A percentile compares a stretch with the other conserved stretches of the same genome.
These are phyloP conservation scores for Cyanidium caldarium DNA, from an alignment of 23 red algal genomes.

Conservation along the genomic window DNA sequence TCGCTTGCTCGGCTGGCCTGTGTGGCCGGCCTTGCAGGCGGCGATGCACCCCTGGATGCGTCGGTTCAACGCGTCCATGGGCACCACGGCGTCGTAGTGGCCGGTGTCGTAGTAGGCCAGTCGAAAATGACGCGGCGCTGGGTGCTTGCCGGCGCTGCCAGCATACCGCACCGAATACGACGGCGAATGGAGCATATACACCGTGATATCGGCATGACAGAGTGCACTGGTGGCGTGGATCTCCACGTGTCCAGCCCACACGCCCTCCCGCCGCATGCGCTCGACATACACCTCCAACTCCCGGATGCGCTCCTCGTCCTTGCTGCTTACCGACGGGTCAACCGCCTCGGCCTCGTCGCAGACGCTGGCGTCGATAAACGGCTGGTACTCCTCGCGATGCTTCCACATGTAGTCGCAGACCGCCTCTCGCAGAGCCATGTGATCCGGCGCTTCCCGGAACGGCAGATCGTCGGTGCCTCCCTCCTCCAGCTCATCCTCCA, in stretches of 20 bases:
- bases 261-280: not conserved
- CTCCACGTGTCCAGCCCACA: constrained; percentile 9
- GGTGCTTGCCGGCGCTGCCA: no score
- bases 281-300: not conserved
- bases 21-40: no score
- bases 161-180: not conserved
- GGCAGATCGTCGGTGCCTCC: not conserved
- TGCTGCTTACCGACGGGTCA: no score
- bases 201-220: not conserved
- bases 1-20: no score
- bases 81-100: not conserved
- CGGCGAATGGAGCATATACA: not conserved
- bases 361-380: no score
- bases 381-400: not conserved
- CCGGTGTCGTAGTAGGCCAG: not conserved
- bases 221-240: not conserved
- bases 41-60: no score
- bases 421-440: not conserved
- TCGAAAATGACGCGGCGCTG: not conserved
- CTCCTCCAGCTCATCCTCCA: no score
- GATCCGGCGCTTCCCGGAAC: not conserved
- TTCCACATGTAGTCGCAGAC: not conserved
- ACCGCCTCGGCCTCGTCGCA: not conserved
- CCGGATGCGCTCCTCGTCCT: no score
- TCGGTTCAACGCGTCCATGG: no score